Conservation (phyloP, 805 yeast species). For the Torulaspora maleeae region DNA sequence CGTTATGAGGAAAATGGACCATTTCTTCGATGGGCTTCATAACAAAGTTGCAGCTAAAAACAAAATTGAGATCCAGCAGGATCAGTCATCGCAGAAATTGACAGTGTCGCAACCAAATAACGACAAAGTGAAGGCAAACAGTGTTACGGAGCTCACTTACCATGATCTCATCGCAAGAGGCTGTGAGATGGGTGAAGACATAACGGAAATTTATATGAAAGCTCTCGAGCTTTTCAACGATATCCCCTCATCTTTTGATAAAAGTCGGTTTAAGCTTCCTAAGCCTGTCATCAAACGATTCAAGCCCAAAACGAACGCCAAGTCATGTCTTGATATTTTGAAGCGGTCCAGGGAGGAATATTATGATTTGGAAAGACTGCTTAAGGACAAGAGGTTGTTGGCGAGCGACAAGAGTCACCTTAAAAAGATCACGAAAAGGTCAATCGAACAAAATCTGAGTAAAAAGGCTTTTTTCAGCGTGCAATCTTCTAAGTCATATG, state of each 20-base stretch:
- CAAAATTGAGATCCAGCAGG: constrained; percentile 21
- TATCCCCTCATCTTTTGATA: constrained; percentile 26
- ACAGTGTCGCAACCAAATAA: constrained; percentile 10
- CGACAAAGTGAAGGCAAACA: constrained; percentile 15
- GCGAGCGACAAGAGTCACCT: constrained; percentile 17
- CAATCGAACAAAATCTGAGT: constrained; percentile 15
- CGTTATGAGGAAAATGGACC: constrained; percentile 27
- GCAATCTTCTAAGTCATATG: constrained; percentile 8
- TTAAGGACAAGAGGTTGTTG: constrained; percentile 18
- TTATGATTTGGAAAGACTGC: constrained; percentile 16
- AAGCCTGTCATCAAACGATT: constrained; percentile 24
- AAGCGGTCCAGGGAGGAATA: constrained; percentile 14
- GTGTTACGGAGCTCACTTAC: constrained; percentile 19
- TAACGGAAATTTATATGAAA: constrained; percentile 32
- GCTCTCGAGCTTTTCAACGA: constrained; percentile 32
- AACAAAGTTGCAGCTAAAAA: constrained; percentile 25
- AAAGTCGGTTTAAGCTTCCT: constrained; percentile 25
- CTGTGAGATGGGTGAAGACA: constrained; percentile 33
- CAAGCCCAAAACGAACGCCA: constrained; percentile 8
- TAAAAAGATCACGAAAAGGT: constrained; percentile 9
- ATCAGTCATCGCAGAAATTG: constrained; percentile 10
- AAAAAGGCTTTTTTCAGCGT: constrained; percentile 23
- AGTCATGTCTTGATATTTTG: constrained; percentile 6
- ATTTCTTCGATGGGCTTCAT: constrained; percentile 28
- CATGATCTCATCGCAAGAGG: constrained; percentile 30